phyloP scores from a whole-genome alignment of 2,329 filamentous ascomycete species.

The Rutstroemia sp. region DNA sequence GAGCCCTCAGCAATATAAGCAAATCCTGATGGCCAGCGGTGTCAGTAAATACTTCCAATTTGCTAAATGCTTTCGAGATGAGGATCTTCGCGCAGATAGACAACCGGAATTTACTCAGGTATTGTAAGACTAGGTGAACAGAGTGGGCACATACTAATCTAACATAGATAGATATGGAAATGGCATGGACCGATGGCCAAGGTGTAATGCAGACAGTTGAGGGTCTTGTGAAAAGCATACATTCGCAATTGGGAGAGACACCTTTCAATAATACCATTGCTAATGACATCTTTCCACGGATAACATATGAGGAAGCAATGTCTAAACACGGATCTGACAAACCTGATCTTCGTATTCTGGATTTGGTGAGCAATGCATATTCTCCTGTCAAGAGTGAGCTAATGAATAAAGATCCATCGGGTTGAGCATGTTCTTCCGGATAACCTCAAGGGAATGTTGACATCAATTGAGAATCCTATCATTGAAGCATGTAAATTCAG shows the following conservation, averaged over 20 bases:
- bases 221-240: constrained; percentile 21
- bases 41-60: constrained; percentile 82
- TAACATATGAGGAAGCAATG: constrained; percentile 76
- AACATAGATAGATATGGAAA: constrained; percentile 77
- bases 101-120: constrained; percentile 96
- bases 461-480: constrained; percentile 56
- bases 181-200: constrained; percentile 70
- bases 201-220: constrained; percentile 53
- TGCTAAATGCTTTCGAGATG: constrained; percentile 90
- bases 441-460: constrained; percentile 69
- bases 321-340: constrained; percentile 80
- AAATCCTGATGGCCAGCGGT: constrained; percentile 90
- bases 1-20: constrained; percentile 97
- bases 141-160: constrained; percentile 7
- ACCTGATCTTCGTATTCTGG: constrained; percentile 74
- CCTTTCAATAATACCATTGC: neutral
- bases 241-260: constrained; percentile 12
- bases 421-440: constrained; percentile 56
- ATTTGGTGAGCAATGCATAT: constrained; percentile 40
- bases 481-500: constrained; percentile 70
- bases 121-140: constrained; percentile 7
- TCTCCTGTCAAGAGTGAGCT: neutral
- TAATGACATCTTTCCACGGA: constrained; percentile 16
- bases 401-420: constrained; percentile 47
- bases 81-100: constrained; percentile 83